Conservation (phyloP, 2,329 filamentous ascomycete species). For the Triangularia verruculosa region DNA sequence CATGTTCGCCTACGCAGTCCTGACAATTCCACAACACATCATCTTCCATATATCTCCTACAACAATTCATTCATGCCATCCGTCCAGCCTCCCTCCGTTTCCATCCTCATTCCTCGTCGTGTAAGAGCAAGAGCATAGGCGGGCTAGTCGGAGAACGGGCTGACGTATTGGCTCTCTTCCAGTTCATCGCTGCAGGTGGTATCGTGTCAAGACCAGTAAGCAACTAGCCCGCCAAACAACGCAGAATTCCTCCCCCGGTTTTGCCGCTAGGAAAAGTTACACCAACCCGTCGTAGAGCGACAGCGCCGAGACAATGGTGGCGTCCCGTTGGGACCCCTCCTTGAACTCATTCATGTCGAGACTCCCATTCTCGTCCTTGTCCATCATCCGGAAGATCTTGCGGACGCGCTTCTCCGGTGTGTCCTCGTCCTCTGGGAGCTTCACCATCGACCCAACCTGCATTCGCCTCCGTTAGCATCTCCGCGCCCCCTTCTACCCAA, state of each 20-base stretch:
- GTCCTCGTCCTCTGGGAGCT: conserved; percentile 96
- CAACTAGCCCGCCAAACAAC: neutral
- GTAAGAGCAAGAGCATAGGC: neutral
- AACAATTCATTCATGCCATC: neutral
- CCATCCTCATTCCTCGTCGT: neutral
- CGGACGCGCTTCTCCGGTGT: conserved; percentile 96
- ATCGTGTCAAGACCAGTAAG: neutral
- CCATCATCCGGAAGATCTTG: conserved; percentile 99
- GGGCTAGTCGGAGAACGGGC: neutral
- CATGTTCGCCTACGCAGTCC: neutral
- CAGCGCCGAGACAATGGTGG: conserved; percentile 96
- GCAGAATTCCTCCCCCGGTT: neutral
- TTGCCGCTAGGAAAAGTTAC: conserved; percentile 37
- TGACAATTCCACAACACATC: neutral
- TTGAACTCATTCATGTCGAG: conserved; percentile 98
- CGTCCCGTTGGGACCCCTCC: conserved; percentile 96
- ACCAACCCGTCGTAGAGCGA: conserved; percentile 96
- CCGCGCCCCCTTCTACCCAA: neutral
- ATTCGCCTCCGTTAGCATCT: neutral
- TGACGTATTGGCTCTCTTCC: neutral
- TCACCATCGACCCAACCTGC: conserved; percentile 98
- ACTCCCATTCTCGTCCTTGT: conserved; percentile 98
- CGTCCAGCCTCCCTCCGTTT: neutral
- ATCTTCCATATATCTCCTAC: neutral
- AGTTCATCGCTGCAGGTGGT: neutral